Conservation (phyloP, 2,329 filamentous ascomycete genomes). For the Chaetomium strumarium region DNA sequence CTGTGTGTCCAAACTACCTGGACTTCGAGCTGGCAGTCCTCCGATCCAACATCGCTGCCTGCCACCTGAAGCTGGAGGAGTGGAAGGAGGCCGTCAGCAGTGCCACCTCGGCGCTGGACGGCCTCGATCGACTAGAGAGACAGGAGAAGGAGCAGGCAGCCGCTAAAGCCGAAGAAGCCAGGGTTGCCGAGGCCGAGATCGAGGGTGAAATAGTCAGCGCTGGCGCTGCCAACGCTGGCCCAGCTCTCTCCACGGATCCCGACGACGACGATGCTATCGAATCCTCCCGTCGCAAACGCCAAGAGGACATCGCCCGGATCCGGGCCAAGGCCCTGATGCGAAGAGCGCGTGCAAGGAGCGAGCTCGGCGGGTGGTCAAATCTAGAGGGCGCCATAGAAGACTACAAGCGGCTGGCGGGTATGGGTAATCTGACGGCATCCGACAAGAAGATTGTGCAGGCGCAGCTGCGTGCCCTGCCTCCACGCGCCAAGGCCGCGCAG, state of each 20-base stretch:
- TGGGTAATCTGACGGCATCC: constrained; percentile 54
- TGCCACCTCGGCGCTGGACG: constrained; percentile 67
- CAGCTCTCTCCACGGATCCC: constrained; percentile 25
- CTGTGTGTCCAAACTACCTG: constrained; percentile 74
- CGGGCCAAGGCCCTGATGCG: constrained; percentile 78
- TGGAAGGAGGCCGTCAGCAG: constrained; percentile 78
- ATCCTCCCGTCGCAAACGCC: constrained; percentile 32
- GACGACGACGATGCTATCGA: constrained; percentile 30
- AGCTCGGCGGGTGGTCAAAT: constrained; percentile 71
- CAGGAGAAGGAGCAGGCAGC: constrained; percentile 42
- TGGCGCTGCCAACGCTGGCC: constrained; percentile 48
- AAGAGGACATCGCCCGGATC: constrained; percentile 66
- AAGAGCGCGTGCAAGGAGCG: constrained; percentile 65
- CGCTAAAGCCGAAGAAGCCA: constrained; percentile 32
- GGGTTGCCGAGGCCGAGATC: constrained; percentile 31
- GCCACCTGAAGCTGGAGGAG: constrained; percentile 74
- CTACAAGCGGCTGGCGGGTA: constrained; percentile 61
- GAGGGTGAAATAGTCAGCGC: constrained; percentile 56
- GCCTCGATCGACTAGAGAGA: constrained; percentile 58
- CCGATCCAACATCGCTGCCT: constrained; percentile 82
- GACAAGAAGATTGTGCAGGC: constrained; percentile 63
- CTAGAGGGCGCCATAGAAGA: constrained; percentile 74
- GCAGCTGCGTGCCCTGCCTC: constrained; percentile 61
- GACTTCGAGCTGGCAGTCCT: constrained; percentile 85
- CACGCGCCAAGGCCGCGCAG: constrained; percentile 67